Percentiles rank a stretch among this genome's conserved stretches.
Evolutionary conservation across 2,329 filamentous ascomycete species (phyloP).

Genomic region (Botrytis aclada): DNA sequence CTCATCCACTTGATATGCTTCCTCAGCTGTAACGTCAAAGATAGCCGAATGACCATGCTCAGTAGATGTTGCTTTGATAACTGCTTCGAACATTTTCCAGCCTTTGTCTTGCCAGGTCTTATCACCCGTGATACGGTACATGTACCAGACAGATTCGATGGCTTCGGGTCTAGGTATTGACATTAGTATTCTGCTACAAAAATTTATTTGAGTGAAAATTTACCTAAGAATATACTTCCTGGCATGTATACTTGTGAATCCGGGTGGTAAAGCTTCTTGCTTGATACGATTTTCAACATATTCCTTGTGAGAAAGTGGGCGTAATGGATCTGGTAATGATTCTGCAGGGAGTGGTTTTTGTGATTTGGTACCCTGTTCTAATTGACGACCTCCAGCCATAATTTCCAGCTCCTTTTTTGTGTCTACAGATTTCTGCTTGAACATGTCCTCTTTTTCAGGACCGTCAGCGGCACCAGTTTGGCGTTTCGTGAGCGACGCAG

Average conservation of each 20-base stretch:
- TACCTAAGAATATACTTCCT: conserved; percentile 61
- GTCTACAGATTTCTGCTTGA: conserved; percentile 21
- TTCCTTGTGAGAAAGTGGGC: conserved; percentile 49
- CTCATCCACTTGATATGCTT: conserved; percentile 49
- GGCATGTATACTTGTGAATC: conserved; percentile 48
- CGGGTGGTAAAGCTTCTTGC: conserved; percentile 47
- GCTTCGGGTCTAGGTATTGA: conserved; percentile 53
- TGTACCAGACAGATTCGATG: conserved; percentile 84
- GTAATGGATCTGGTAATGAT: conserved; percentile 27
- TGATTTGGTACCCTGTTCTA: conserved; percentile 15
- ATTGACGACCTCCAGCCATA: conserved; percentile 23
- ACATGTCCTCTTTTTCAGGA: conserved; percentile 7
- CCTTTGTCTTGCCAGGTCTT: conserved; percentile 72
- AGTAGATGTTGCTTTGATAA: conserved; percentile 64
- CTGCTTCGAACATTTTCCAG: conserved; percentile 79
- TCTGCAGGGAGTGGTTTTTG: conserved; percentile 12
- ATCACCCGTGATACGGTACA: conserved; percentile 87
- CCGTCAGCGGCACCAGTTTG: conserved; percentile 5
- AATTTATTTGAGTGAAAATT: conserved; percentile 28
- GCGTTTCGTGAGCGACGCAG: conserved; percentile 8
- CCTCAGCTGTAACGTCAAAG: conserved; percentile 53
- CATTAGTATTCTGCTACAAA: conserved; percentile 9
- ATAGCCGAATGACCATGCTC: conserved; percentile 69
- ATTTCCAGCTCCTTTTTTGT: conserved; percentile 28
- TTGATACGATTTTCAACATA: conserved; percentile 49